Percentiles rank a stretch among this genome's conserved stretches.
Conservation (phyloP, 2,329 filamentous ascomycete genomes). For the Emergomyces pasteurianus region DNA sequence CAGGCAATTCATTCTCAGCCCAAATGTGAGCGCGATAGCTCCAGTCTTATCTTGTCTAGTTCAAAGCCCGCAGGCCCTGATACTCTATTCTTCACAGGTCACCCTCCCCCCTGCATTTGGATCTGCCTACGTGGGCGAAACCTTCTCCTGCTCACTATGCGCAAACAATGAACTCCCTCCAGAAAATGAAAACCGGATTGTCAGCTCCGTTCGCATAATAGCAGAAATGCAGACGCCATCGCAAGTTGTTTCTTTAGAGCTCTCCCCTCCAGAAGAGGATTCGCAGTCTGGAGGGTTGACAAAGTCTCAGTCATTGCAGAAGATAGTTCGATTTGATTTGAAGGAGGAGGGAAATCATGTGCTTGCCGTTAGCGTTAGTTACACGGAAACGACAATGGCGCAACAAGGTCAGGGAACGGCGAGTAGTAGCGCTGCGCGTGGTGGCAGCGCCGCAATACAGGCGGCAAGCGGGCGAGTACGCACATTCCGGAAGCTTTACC, state of each 20-base stretch:
- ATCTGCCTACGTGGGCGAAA: slow-evolving; percentile 89
- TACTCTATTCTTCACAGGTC: slow-evolving; percentile 34
- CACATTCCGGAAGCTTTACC: slow-evolving; percentile 90
- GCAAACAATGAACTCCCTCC: slow-evolving; percentile 71
- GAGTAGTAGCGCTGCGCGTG: neutral
- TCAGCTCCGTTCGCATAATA: slow-evolving; percentile 68
- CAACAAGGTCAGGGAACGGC: slow-evolving; percentile 21
- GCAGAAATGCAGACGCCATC: slow-evolving; percentile 94
- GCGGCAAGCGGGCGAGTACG: slow-evolving; percentile 53
- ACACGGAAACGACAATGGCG: slow-evolving; percentile 62
- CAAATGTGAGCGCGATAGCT: slow-evolving; percentile 30
- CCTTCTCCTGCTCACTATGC: slow-evolving; percentile 86
- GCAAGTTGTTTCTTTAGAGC: slow-evolving; percentile 53
- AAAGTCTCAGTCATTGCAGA: slow-evolving; percentile 54
- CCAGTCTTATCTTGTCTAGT: neutral
- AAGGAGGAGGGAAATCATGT: slow-evolving; percentile 93
- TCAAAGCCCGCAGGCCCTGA: neutral
- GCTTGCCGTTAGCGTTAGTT: slow-evolving; percentile 83
- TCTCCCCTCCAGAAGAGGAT: slow-evolving; percentile 37
- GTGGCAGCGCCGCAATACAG: slow-evolving; percentile 22
- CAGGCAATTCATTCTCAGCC: slow-evolving; percentile 44
- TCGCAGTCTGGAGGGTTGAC: slow-evolving; percentile 24
- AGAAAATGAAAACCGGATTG: slow-evolving; percentile 32
- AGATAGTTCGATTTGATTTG: slow-evolving; percentile 71
- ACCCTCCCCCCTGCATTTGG: slow-evolving; percentile 86